phyloP scores from a whole-genome alignment of 2,329 filamentous ascomycete species.

The Nemania sp. region DNA sequence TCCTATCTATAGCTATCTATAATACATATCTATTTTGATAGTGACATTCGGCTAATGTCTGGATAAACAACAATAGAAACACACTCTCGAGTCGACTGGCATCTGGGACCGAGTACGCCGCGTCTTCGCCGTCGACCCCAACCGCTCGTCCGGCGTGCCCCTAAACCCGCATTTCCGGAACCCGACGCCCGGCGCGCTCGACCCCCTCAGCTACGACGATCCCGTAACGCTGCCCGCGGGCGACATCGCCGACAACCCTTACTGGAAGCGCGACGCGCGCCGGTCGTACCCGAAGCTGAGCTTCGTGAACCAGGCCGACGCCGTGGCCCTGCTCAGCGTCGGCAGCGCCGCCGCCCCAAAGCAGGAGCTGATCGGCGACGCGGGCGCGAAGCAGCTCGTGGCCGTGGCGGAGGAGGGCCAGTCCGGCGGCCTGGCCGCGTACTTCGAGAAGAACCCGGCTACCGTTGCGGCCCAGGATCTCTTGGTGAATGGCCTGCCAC shows the following conservation, averaged over 20 bases:
- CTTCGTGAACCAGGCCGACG: conserved; percentile 84
- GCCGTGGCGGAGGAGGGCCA: conserved; percentile 80
- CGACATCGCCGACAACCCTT: conserved; percentile 90
- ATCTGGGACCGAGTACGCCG: conserved; percentile 88
- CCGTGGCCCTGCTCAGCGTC: conserved; percentile 85
- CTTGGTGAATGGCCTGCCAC: conserved; percentile 83
- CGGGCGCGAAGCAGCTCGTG: conserved; percentile 76
- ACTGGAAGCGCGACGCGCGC: conserved; percentile 94
- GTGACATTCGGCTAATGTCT: background rate
- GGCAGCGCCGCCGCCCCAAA: conserved; percentile 86
- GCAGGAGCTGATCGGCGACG: conserved; percentile 83
- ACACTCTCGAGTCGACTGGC: conserved; percentile 89
- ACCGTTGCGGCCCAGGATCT: conserved; percentile 66
- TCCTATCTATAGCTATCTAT: background rate
- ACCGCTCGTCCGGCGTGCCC: conserved; percentile 91
- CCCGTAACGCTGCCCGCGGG: conserved; percentile 85
- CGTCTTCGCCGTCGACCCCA: conserved; percentile 82
- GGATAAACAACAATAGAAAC: conserved; percentile 74
- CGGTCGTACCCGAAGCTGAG: conserved; percentile 84
- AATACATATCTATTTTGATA: too few relatives aligned
- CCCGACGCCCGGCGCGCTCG: conserved; percentile 80
- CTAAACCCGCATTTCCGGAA: conserved; percentile 93
- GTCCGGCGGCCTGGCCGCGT: conserved; percentile 73
- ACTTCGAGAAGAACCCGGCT: conserved; percentile 73
- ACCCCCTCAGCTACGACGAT: conserved; percentile 81